Base-by-base conservation (phyloP, 139 green algal species). In the Coelastrella sp. region DNA sequence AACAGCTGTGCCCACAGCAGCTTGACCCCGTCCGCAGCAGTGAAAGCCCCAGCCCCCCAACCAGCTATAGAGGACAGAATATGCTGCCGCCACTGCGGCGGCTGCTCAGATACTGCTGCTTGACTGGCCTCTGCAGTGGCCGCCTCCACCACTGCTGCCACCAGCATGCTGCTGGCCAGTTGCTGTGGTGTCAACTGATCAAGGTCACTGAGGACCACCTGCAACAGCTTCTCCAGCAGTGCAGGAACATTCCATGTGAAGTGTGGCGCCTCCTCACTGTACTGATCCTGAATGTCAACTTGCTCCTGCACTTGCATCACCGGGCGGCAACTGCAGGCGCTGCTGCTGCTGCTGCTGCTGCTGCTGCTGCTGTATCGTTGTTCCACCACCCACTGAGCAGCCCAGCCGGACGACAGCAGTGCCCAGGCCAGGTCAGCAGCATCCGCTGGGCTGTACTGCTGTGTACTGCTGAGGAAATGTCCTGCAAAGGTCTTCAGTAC, bases 351-450 rank as follows among this genome's bases (percentile, higher is more conserved):
- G 59, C 80, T 85, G 80, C 80, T 85, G 80, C 19, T 85, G 78
- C 80, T 85, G 0, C 7, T 56, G 19, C 3, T 17, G 14, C 80
- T 73, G 58, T 8, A 27, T 20, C 10, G 14, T 78, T 72, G 74
- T 80, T 10, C 74, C 25, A 49, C 9, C 19, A 87, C 12, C 82
- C 65, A 24, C 25, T 84, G 57, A 60, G 63, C 20, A 74, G 85
- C 58, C 57, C 58, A 58, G 12, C 75, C 61, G 3, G 75, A 85
- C 27, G 59, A 90, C 25, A 60, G 35, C 10, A 90, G 17, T 57
- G 86, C 74, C 75, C 86, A 90, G 19, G 86, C 86, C 59, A 83
- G 58, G 74, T 74, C 73, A 61, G 73, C 75, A n/a, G 86, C 86
- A 78, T 90, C 86, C 11, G 25, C 75, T 63, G 86, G 12, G 35